phyloP scores from a whole-genome alignment of 2,329 filamentous ascomycete species.

The Fonsecaea multimorphosa region DNA sequence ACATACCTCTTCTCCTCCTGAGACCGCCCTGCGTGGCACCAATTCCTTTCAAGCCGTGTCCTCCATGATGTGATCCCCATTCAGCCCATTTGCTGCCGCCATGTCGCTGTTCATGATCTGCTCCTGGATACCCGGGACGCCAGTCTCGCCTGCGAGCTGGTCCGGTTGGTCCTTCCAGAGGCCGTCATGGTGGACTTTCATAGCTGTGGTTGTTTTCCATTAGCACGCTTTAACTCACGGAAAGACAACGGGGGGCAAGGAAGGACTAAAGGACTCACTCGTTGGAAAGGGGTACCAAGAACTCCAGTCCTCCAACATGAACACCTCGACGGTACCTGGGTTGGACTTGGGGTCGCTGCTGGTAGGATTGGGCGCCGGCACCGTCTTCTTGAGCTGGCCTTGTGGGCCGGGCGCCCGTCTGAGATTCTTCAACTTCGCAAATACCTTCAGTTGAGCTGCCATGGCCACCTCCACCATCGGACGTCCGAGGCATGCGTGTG shows the following conservation, averaged over 20 bases:
- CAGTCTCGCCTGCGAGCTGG: conserved; percentile 34
- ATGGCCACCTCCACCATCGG: conserved; percentile 53
- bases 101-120: conserved; percentile 37
- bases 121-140: conserved; percentile 33
- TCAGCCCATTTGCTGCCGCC: conserved; percentile 30
- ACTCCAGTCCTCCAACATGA: conserved; percentile 53
- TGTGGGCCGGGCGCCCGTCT: conserved; percentile 50
- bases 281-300: conserved; percentile 51
- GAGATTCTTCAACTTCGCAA: conserved; percentile 50
- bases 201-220: conserved; percentile 20
- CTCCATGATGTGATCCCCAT: conserved; percentile 26
- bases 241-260: background rate
- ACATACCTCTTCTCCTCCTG: background rate
- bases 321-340: conserved; percentile 50
- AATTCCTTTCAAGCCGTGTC: conserved; percentile 24
- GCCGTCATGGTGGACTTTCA: conserved; percentile 41
- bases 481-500: conserved; percentile 55
- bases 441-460: conserved; percentile 50
- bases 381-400: conserved; percentile 50
- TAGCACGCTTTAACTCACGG: conserved; percentile 8
- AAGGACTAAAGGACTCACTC: conserved; percentile 29
- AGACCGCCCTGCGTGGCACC: background rate
- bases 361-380: conserved; percentile 40
- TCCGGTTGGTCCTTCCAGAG: conserved; percentile 35
- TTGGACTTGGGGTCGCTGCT: conserved; percentile 40